Base-by-base conservation (phyloP, 2,329 filamentous ascomycete genomes). In the Colletotrichum tofieldiae region DNA sequence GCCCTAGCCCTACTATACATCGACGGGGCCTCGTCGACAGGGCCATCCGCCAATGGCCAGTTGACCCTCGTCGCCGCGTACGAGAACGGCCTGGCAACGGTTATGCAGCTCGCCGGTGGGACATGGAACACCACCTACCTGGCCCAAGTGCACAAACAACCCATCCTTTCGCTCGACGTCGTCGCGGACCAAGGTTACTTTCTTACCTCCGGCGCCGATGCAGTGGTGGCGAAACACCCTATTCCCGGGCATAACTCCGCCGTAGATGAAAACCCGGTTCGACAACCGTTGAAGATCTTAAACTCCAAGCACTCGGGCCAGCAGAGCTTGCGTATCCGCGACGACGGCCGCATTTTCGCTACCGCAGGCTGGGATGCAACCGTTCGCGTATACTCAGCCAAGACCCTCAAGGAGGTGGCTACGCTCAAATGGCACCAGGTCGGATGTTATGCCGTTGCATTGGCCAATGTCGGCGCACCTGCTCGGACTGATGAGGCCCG, bases 391-490 rank as follows among this genome's bases (percentile, higher is more conserved):
- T 99, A 98, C 81, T 93, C 93, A 3, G 84, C 88, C 58, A 94
- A 93, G 81, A 93, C 91, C 0, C 87, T 98, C 86, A 93, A 92
- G 78, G 95, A 98, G 81, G 82, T 98, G 14, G 96, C 96, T 0
- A 94, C 98, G 66, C 84, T 98, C 74, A 97, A 97, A 82, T 98
- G 96, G 96, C 96, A 98, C 82, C 91, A 93, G 76, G 92, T 93
- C 41, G 95, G 95, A 1, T 95, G 94, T 75, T 98, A 96, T 82
- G 90, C 94, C 4, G 88, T 94, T 23, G 92, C 90, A 0, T 97
- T 98, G 84, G 92, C 89, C 1, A 77, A 82, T 32, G 75, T 90
- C 26, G 59, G 64, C 16, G 47, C 51, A 39, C 47, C 51, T 8
- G 11, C 67, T 26, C 47, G 62, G 73, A 45, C 16, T 62, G 41